These are phyloP conservation scores for Cucurbita ficifolia DNA, from an alignment of 306 rosid genomes.

Conservation along the genomic window DNA sequence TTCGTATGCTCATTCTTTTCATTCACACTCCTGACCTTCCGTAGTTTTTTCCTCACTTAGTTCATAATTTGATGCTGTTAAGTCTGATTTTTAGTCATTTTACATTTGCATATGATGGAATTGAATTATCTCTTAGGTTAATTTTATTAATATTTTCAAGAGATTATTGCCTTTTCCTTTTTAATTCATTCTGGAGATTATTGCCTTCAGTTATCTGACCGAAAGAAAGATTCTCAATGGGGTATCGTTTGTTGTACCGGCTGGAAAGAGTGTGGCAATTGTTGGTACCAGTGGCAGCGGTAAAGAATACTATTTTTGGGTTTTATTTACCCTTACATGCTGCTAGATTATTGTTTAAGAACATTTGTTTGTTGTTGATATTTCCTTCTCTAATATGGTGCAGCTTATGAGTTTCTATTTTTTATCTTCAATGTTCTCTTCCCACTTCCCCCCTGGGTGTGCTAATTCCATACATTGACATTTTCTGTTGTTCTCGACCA, in stretches of 20 bases:
- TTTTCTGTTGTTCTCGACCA: not conserved
- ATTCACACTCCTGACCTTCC: not conserved
- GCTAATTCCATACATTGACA: not conserved
- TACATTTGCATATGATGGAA: not conserved
- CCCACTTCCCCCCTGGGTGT: not conserved
- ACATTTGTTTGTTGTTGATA: not conserved
- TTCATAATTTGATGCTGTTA: not conserved
- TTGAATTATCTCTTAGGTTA: not conserved
- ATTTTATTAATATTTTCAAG: not conserved
- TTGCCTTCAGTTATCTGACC: constrained; percentile 46
- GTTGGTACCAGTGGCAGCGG: constrained; percentile 99
- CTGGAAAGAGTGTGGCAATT: constrained; percentile 97
- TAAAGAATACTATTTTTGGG: constrained; percentile 31
- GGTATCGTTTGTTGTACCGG: constrained; percentile 69
- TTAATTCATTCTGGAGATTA: not conserved
- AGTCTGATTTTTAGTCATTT: not conserved
- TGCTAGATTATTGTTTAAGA: not conserved
- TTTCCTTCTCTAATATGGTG: not conserved
- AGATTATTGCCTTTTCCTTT: not conserved
- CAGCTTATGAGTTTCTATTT: not conserved
- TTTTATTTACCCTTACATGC: constrained; percentile 2
- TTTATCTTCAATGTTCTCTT: not conserved
- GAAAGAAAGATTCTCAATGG: constrained; percentile 95
- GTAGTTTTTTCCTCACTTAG: not conserved
- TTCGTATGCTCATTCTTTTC: not conserved